Evolutionary conservation across 2,329 filamentous ascomycete species (phyloP).

Genomic region (Curvularia sp.): DNA sequence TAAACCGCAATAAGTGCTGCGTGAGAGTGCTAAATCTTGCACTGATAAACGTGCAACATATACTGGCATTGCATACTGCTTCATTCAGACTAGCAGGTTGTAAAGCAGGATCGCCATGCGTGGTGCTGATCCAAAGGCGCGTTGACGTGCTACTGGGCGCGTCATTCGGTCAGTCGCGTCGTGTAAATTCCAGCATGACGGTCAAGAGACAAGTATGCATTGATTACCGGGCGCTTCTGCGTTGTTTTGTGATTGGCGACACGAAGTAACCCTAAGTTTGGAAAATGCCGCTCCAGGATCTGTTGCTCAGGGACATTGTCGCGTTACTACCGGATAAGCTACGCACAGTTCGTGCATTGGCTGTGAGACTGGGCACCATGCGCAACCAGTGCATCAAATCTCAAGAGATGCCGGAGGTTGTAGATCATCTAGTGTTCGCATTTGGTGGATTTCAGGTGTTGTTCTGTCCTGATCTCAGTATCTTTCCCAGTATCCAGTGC

Average conservation of each 20-base stretch:
- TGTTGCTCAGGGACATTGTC: background rate
- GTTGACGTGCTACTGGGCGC: background rate
- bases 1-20: background rate
- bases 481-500: slow-evolving; percentile 46
- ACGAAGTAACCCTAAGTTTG: background rate
- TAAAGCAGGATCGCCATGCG: background rate
- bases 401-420: background rate
- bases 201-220: background rate
- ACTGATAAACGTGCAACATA: background rate
- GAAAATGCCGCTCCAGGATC: background rate
- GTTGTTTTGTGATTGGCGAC: background rate
- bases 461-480: slow-evolving; percentile 32
- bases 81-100: background rate
- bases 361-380: background rate
- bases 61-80: background rate
- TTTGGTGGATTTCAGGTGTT: background rate
- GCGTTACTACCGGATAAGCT: background rate
- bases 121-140: background rate
- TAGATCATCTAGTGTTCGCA: background rate
- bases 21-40: background rate
- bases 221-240: background rate
- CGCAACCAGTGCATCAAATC: background rate
- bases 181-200: background rate
- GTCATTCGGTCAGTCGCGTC: background rate
- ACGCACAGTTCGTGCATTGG: too few relatives aligned